Base-by-base conservation (phyloP, 2,329 filamentous ascomycete species). In the Colletotrichum tropicicola region DNA sequence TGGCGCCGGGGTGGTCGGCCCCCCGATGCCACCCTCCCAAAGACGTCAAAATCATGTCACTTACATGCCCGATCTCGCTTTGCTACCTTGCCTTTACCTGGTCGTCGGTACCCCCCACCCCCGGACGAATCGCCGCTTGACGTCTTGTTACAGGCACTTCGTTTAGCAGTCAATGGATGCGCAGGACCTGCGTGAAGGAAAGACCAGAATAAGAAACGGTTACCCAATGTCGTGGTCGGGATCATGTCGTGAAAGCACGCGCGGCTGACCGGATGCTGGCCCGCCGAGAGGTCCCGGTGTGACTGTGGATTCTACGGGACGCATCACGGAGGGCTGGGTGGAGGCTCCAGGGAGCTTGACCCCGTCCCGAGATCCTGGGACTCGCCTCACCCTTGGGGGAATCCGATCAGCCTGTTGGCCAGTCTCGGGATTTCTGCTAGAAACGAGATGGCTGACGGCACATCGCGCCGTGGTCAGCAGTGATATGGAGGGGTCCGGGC, bases 321-420 rank as follows among this genome's bases (percentile, higher is more conserved):
- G 25, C 30, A 9, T 10, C 4, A n/a, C 15, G 17, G 30, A 19
- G 28, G n/a, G 25, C 27, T 23, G 27, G 23, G 59, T 49, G 52
- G 59, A 44, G 59, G 15, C 19, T 30, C 19, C 45, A 7, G n/a
- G 12, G 19, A 53, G 19, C 25, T 21, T 44, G n/a, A 15, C 27
- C 23, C 19, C 47, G 47, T 44, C 19, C 56, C 56, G 56, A 43
- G 41, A 44, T 21, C 35, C 15, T 59, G 56, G 56, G 45, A 43
- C 44, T 39, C 35, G n/a, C 13, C 28, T 23, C 13, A n/a, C 15
- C n/a, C 19, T 43, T 23, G 27, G 35, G 45, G 23, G 56, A 25
- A 25, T 30, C 56, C 35, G 45, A 52, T 15, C 35, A 52, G 44
- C 10, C 3, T 23, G 5, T 45, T 45, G 41, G 21, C 21, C 10